These are phyloP conservation scores for Ceratocystis smalleyi DNA, from an alignment of 2,329 filamentous ascomycete genomes.

Conservation along the genomic window DNA sequence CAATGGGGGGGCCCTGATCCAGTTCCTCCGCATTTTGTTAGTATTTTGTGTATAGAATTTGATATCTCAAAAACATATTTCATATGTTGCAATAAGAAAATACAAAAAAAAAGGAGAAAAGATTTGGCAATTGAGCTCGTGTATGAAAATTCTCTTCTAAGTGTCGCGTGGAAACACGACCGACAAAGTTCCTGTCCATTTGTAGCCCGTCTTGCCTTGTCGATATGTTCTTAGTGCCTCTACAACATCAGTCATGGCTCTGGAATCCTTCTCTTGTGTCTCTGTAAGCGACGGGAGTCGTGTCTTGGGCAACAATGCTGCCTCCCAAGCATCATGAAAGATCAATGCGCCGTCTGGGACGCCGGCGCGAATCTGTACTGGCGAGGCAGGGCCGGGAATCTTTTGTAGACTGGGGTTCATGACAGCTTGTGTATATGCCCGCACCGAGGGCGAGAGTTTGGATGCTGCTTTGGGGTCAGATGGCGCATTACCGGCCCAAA, in stretches of 20 bases:
- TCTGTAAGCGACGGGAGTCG: background rate
- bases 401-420: constrained; percentile 23
- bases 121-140: background rate
- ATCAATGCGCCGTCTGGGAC: constrained; percentile 32
- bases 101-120: constrained; percentile 7
- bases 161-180: background rate
- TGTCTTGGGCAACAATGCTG: constrained; percentile 27
- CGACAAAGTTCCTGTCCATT: constrained; percentile 9
- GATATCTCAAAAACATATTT: constrained; percentile 9
- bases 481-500: constrained; percentile 22
- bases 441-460: constrained; percentile 11
- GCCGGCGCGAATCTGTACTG: constrained; percentile 35
- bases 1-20: constrained; percentile 14
- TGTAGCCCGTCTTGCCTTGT: background rate
- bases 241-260: constrained; percentile 9
- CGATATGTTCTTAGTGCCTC: background rate
- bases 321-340: constrained; percentile 38
- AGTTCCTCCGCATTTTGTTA: constrained; percentile 12
- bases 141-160: background rate
- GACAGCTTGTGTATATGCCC: constrained; percentile 24
- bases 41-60: constrained; percentile 15
- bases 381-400: constrained; percentile 32
- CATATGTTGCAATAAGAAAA: constrained; percentile 7
- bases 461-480: constrained; percentile 2
- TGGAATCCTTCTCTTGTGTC: constrained; percentile 5